Conservation (phyloP, 2,329 filamentous ascomycete genomes). For the Beauveria sp. region DNA sequence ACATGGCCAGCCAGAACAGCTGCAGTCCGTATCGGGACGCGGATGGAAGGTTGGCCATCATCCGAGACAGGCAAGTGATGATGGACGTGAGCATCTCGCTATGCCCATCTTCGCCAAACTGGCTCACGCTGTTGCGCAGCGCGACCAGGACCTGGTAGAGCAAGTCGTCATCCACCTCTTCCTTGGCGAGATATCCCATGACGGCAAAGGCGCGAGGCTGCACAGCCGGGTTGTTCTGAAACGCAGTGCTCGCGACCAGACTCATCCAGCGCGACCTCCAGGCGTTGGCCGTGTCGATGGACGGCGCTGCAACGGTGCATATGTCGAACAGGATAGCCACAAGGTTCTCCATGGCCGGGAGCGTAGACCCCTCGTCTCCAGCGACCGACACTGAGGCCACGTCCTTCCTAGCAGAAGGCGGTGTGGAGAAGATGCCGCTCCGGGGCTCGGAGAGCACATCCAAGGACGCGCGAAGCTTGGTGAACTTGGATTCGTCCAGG, state of each 20-base stretch:
- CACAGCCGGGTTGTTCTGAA: slow-evolving; percentile 65
- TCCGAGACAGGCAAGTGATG: slow-evolving; percentile 59
- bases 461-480: slow-evolving; percentile 48
- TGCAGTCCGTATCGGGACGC: slow-evolving; percentile 62
- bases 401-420: slow-evolving; percentile 40
- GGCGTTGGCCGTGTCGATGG: slow-evolving; percentile 56
- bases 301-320: slow-evolving; percentile 55
- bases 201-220: slow-evolving; percentile 63
- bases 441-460: slow-evolving; percentile 52
- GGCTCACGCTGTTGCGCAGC: slow-evolving; percentile 55
- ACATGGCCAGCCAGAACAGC: slow-evolving; percentile 63
- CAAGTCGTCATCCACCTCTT: slow-evolving; percentile 64
- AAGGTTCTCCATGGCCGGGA: slow-evolving; percentile 52
- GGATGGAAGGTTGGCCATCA: slow-evolving; percentile 61
- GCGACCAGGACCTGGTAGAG: slow-evolving; percentile 65
- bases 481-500: slow-evolving; percentile 51
- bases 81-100: slow-evolving; percentile 64
- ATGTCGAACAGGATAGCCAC: slow-evolving; percentile 56
- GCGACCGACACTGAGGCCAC: slow-evolving; percentile 46
- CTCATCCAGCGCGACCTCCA: slow-evolving; percentile 71
- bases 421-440: slow-evolving; percentile 49
- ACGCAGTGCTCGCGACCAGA: slow-evolving; percentile 62
- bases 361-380: slow-evolving; percentile 44
- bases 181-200: slow-evolving; percentile 63
- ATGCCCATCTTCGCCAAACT: slow-evolving; percentile 56